phyloP scores from a whole-genome alignment of 768 basidiomycete species.

The Leccinum barrowsii region DNA sequence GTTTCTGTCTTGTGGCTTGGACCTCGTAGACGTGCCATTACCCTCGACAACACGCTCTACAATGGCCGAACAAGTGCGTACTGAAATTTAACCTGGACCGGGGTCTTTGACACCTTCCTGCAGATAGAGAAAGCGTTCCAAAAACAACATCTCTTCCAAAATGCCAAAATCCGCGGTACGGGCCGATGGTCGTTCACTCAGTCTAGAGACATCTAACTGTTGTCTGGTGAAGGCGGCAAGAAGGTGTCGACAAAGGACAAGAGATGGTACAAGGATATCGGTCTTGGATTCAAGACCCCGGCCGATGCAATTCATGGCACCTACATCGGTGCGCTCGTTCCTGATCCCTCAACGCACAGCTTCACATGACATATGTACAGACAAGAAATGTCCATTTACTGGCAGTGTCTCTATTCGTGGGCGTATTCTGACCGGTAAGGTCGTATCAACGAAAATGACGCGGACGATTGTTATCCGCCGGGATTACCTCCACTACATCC shows the following conservation, averaged over 20 bases:
- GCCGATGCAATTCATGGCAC: constrained; percentile 92
- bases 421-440: constrained; percentile 96
- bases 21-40: background rate
- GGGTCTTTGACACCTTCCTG: background rate
- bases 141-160: constrained; percentile 98
- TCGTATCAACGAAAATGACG: constrained; percentile 99
- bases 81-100: background rate
- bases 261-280: constrained; percentile 99
- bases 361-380: constrained; percentile 37
- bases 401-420: constrained; percentile 97
- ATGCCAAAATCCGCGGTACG: constrained; percentile 90
- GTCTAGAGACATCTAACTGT: constrained; percentile 7
- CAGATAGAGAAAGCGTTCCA: constrained; percentile 97
- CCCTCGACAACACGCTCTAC: constrained; percentile 20
- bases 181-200: constrained; percentile 22
- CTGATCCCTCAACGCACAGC: background rate
- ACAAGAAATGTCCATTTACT: constrained; percentile 99
- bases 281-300: constrained; percentile 95
- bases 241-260: constrained; percentile 93
- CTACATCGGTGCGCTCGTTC: constrained; percentile 76
- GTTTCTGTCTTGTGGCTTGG: constrained; percentile 39
- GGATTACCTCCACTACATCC: constrained; percentile 94
- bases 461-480: constrained; percentile 96
- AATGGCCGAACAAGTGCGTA: constrained; percentile 63
- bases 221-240: constrained; percentile 56